Conservation (phyloP, 1,284 basidiomycete genomes). For the Ganoderma boninense region DNA sequence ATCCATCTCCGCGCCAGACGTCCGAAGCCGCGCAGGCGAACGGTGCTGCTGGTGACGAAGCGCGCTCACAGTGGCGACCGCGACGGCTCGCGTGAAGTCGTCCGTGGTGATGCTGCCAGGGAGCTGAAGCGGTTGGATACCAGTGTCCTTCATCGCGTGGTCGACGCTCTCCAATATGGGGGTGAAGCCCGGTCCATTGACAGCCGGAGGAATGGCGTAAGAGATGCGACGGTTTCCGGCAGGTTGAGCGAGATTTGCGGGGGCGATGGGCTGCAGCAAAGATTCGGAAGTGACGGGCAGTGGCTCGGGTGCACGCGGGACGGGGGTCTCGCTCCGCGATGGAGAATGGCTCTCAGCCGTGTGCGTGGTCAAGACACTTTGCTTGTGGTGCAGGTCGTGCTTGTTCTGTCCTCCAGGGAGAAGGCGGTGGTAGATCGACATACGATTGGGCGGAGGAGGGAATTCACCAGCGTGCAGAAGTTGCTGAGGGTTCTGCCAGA, state of each 20-base stretch:
- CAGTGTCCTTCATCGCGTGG: conserved; percentile 72
- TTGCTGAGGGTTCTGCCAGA: conserved; percentile 98
- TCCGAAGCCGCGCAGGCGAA: conserved; percentile 53
- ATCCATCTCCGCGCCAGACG: conserved; percentile 48
- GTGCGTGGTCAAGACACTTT: conserved; percentile 49
- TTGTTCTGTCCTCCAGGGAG: conserved; percentile 45
- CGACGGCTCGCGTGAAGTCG: conserved; percentile 91
- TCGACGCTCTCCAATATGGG: conserved; percentile 84
- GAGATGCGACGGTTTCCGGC: conserved; percentile 53
- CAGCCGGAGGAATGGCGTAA: conserved; percentile 56
- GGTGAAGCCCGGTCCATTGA: conserved; percentile 51
- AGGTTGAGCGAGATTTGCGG: conserved; percentile 28
- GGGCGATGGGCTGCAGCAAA: conserved; percentile 15
- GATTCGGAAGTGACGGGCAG: conserved; percentile 26
- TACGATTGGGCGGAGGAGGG: conserved; percentile 58
- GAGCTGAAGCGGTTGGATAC: conserved; percentile 62
- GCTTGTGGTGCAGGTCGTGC: conserved; percentile 50
- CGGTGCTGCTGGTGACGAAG: conserved; percentile 77
- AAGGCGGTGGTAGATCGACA: conserved; percentile 80
- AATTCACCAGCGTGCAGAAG: conserved; percentile 77
- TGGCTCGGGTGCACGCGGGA: conserved; percentile 40
- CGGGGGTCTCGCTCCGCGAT: conserved; percentile 52
- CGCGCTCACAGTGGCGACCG: conserved; percentile 89
- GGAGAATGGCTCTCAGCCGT: conserved; percentile 40
- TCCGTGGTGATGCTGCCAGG: conserved; percentile 80